Evolutionary conservation across 139 green algal species (phyloP), one percentile per base, ranked within the genome.

Genomic region (Chlamydomonas sp.): DNA sequence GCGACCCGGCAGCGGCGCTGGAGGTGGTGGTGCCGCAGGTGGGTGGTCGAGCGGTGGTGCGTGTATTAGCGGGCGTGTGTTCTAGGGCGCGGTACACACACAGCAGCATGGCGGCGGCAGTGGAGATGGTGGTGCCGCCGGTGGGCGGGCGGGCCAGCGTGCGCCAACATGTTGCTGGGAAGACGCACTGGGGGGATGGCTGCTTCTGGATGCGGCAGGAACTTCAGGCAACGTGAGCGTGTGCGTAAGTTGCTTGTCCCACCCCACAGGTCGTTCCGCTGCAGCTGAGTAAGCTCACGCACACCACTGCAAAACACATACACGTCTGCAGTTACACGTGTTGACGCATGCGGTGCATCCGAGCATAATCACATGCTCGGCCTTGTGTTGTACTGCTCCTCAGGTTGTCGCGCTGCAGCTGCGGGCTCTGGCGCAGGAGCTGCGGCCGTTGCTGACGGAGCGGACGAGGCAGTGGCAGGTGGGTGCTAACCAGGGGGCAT

Each of bases 341-440:
- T 49, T 49, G 31, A 49, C 31, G 31, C 31, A 49, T 49, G 31
- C 31, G 31, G 31, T 49, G 31, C 31, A 49, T 49, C 31, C 31
- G 31, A 49, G 31, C 31, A 49, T 49, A 49, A 49, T 49, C 31
- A 49, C 31, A 49, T 49, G 31, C 31, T 49, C 31, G 31, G 31
- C 16, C 71, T 10, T 20, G 20, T 77, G 74, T 1, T 2, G 3
- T 58, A 3, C 74, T 6, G 15, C 49, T 20, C 16, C 68, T 17
- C 80, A 85, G 80, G 80, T 85, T 58, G 80, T 69, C 77, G 60
- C 80, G 31, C 62, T 80, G 58, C 83, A 88, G 12, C 74, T 88
- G 62, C 63, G 6, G 10, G 14, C 16, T 7, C 73, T 88, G 74
- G 83, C 74, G 5, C 31, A 77, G 6, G 31, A 31, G 18, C 8